phyloP scores from a whole-genome alignment of 176 grass and related monocot species.

The Aegilops sharonensis region DNA sequence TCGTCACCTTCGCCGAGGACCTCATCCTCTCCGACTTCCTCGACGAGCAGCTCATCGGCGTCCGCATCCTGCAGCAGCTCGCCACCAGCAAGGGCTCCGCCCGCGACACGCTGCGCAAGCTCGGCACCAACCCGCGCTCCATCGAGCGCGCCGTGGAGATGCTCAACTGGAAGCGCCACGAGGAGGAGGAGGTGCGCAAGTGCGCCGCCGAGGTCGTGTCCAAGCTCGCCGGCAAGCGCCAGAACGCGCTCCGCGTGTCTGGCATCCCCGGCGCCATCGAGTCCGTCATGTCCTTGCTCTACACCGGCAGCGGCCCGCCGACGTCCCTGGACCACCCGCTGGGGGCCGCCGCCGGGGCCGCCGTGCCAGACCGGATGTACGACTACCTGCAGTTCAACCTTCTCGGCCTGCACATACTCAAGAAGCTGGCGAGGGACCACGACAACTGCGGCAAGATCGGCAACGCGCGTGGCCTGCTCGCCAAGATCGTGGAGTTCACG shows the following conservation, averaged over 20 bases:
- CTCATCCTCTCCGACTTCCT: slow-evolving; percentile 56
- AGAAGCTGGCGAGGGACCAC: slow-evolving; percentile 51
- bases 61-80: slow-evolving; percentile 46
- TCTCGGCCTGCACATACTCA: slow-evolving; percentile 51
- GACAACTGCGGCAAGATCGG: slow-evolving; percentile 69
- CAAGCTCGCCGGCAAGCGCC: slow-evolving; percentile 46
- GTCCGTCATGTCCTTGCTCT: slow-evolving; percentile 60
- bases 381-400: slow-evolving; percentile 52
- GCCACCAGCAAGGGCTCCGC: slow-evolving; percentile 15
- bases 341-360: no score
- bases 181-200: slow-evolving; percentile 47
- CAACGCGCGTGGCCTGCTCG: slow-evolving; percentile 43
- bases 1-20: slow-evolving; percentile 55
- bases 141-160: slow-evolving; percentile 52
- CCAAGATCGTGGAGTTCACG: slow-evolving; percentile 62
- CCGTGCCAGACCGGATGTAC: not conserved
- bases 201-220: slow-evolving; percentile 48
- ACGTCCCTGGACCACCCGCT: not conserved
- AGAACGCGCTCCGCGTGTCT: slow-evolving; percentile 58
- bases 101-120: slow-evolving; percentile 45
- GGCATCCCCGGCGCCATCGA: slow-evolving; percentile 66
- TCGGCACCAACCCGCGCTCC: slow-evolving; percentile 30
- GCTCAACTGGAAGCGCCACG: slow-evolving; percentile 49
- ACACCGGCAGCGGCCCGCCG: not conserved
- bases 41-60: slow-evolving; percentile 73